phyloP scores from a whole-genome alignment of 164 flowering plant species.

The Taxillus chinensis region DNA sequence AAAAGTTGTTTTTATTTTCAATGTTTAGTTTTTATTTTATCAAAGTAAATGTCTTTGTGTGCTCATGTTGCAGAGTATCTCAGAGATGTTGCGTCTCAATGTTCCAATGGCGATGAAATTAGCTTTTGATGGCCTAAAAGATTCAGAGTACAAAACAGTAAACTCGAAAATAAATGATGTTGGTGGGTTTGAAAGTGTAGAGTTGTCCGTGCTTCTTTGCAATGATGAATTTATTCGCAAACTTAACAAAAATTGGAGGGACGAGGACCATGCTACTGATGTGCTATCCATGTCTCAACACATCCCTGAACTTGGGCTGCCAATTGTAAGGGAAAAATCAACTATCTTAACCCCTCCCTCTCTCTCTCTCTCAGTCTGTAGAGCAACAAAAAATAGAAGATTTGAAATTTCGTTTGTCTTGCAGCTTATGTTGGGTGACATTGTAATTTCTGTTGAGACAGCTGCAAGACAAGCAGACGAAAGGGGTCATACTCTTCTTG shows the following conservation, averaged over 20 bases:
- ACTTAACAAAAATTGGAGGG: constrained; percentile 94
- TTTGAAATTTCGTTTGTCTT: constrained; percentile 5
- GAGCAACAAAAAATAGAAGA: constrained; percentile 2
- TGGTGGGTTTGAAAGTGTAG: constrained; percentile 69
- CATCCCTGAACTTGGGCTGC: constrained; percentile 70
- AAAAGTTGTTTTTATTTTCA: too few species aligned
- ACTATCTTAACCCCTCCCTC: not conserved
- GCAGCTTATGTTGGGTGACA: constrained; percentile 97
- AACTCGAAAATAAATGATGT: constrained; percentile 61
- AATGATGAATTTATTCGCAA: constrained; percentile 81
- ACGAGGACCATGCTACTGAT: constrained; percentile 92
- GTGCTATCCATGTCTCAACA: constrained; percentile 98
- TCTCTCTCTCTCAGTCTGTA: too few species aligned
- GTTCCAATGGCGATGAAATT: constrained; percentile 88
- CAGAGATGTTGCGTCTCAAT: constrained; percentile 77
- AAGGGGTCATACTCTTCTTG: constrained; percentile 84
- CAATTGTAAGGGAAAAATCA: constrained; percentile 48
- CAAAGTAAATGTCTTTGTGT: not conserved
- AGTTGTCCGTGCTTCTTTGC: constrained; percentile 81
- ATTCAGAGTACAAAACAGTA: constrained; percentile 65
- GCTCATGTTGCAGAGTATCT: constrained; percentile 48
- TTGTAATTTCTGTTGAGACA: constrained; percentile 91
- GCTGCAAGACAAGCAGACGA: constrained; percentile 93
- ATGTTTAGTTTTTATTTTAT: too few species aligned
- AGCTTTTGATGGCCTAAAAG: constrained; percentile 70